Evolutionary conservation across 1,284 basidiomycete genomes (phyloP), one percentile per base, ranked within the genome.

Genomic region (Ceratobasidium sp.): DNA sequence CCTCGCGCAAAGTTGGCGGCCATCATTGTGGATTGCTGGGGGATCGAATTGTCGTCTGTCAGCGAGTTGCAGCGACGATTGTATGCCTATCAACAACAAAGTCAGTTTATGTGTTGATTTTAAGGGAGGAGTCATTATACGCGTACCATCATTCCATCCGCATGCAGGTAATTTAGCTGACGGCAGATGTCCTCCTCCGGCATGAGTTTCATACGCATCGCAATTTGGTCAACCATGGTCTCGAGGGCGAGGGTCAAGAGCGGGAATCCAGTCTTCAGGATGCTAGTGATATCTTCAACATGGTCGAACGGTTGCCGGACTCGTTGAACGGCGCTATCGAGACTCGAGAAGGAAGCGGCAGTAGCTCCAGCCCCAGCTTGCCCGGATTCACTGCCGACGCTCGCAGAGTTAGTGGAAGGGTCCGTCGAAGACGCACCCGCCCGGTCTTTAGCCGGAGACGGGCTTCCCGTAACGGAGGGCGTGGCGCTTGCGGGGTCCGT

Each of bases 111-210:
- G 11, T 41, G 36, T 11, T 41, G 11, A 41, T 41, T 41, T 11
- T 5, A 41, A 41, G 4, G 1, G 24, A 5, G 17, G 41, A 9
- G 7, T n/a, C n/a, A 53, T 1, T 54, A n/a, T 41, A 14, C 4
- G 82, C 88, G 75, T 77, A 92, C 92, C 92, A 77, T 92, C 93
- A 80, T 93, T 93, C 87, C 88, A 75, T 89, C 89, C 87, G 92
- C 80, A 89, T 89, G 82, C 48, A 99, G 84, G 81, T 97, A 93
- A 77, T 91, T 93, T 54, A 97, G 91, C 78, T 97, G 90, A 19
- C 98, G 91, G 84, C 99, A 99, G 22, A 96, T 92, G 79, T 99
- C 97, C 82, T 99, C 98, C 78, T 99, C 98, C 1, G 91, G 89
- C 7, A 90, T 88, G 1, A 94, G 90, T 83, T 99, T 99, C 86